Base-by-base conservation (phyloP, 352 stramenopile genomes). In the Phytophthora tentaculata region DNA sequence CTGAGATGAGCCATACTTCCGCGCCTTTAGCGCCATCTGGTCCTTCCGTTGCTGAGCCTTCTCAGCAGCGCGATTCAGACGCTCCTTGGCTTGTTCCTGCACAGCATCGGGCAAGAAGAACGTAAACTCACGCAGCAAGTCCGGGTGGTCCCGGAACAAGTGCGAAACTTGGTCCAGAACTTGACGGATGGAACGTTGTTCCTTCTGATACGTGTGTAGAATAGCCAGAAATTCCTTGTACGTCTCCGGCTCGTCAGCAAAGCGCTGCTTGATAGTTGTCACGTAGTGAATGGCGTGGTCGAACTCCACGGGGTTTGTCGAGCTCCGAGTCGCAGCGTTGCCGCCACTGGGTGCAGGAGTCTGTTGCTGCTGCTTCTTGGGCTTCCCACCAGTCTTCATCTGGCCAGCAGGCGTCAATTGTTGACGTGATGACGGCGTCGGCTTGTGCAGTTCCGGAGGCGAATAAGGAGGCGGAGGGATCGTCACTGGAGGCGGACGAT, bases 201-300 rank as follows among this genome's bases (percentile, higher is more conserved):
- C 97, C 71, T 99, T 99, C 80, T 99, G 98, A 77, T 99, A 99
- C 17, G 97, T 99, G 81, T 99, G 97, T 53, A 99, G 73, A 71
- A 99, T 99, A 61, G 99, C 97, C 22, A 99, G 78, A 77, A 99
- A 99, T 61, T 98, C 82, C 71, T 99, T 99, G 83, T 99, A 99
- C 14, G 96, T 99, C 72, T 99, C 95, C 0, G 97, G 97, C 64
- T 99, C 95, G 66, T 98, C 89, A 0, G 95, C 90, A 74, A 99
- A 99, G 29, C 97, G 90, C 74, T 99, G 98, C 79, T 99, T 99
- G 80, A 99, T 99, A 9, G 95, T 99, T 10, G 90, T 98, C 66
- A 99, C 98, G 67, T 99, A 99, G 67, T 98, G 97, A 57, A 99
- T 99, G 28, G 98, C 98, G 73, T 99, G 97, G 70, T 99, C 97